These are phyloP conservation scores for Globisporangium middletonii DNA, from an alignment of 352 stramenopile species.

Conservation along the genomic window DNA sequence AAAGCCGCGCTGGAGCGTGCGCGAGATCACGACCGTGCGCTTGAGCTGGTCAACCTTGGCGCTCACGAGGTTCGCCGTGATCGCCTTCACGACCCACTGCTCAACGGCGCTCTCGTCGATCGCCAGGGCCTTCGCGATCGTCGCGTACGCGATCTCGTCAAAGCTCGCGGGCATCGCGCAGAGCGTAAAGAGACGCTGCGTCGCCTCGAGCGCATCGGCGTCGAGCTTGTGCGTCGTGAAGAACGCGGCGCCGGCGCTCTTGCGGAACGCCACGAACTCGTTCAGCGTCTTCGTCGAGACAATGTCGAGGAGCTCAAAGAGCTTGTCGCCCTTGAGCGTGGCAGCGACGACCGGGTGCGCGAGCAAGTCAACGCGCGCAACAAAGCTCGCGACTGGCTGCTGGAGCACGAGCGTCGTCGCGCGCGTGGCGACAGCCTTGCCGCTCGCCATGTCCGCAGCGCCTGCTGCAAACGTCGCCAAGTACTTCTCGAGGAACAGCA, in stretches of 20 bases:
- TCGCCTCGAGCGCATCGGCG: constrained; percentile 55
- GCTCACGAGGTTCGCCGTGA: constrained; percentile 86
- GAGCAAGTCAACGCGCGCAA: constrained; percentile 85
- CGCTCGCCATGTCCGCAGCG: constrained; percentile 45
- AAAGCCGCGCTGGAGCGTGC: constrained; percentile 75
- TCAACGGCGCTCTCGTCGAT: constrained; percentile 87
- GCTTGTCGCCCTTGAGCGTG: constrained; percentile 57
- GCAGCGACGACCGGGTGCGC: constrained; percentile 70
- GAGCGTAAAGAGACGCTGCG: constrained; percentile 92
- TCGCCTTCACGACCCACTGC: constrained; percentile 92
- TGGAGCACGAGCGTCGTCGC: constrained; percentile 83
- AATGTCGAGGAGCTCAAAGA: constrained; percentile 89
- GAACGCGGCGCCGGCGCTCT: constrained; percentile 49
- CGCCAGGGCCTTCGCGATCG: constrained; percentile 78
- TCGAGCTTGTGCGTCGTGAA: constrained; percentile 55
- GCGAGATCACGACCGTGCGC: constrained; percentile 85
- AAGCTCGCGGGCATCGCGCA: constrained; percentile 89
- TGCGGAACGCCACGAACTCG: constrained; percentile 85
- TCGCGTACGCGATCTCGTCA: constrained; percentile 88
- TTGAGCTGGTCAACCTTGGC: constrained; percentile 95
- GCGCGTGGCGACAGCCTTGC: constrained; percentile 74
- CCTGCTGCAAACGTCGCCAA: constrained; percentile 49
- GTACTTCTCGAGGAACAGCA: constrained; percentile 77
- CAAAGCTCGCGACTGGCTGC: constrained; percentile 88
- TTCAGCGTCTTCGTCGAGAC: constrained; percentile 90